Conservation (phyloP, 768 basidiomycete genomes). For the Lactifluus rugatus region DNA sequence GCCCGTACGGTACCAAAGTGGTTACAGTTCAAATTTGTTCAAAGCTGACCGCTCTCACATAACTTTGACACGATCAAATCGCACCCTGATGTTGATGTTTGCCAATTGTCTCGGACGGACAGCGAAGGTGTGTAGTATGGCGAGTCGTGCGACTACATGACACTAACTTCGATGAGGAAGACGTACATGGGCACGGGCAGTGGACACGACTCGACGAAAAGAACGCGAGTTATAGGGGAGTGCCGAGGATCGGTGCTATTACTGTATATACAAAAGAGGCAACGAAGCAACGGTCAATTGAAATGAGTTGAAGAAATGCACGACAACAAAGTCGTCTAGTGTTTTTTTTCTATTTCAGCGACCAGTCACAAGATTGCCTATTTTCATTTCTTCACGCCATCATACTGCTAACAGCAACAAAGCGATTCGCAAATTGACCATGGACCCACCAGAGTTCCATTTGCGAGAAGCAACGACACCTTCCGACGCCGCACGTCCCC, state of each 20-base stretch:
- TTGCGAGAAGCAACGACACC: neutral
- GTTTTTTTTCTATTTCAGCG: no score
- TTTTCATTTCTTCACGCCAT: no score
- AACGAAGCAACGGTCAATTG: no score
- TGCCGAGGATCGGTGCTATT: no score
- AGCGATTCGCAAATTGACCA: neutral
- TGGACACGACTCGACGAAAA: no score
- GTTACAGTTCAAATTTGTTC: neutral
- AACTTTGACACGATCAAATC: neutral
- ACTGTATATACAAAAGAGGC: no score
- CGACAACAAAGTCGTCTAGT: no score
- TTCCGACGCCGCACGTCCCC: neutral
- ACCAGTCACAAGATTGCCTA: no score
- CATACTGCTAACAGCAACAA: neutral
- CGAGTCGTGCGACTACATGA: neutral
- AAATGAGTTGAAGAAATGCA: no score
- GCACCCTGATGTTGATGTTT: neutral
- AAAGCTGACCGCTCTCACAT: neutral
- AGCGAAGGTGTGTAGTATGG: neutral
- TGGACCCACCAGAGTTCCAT: conserved; percentile 12
- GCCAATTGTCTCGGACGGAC: neutral
- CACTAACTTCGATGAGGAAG: neutral
- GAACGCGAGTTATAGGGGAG: no score
- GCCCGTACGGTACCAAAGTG: neutral
- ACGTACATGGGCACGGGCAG: no score